phyloP scores from a whole-genome alignment of 2,329 filamentous ascomycete genomes.

The Magnaporthales sp. region DNA sequence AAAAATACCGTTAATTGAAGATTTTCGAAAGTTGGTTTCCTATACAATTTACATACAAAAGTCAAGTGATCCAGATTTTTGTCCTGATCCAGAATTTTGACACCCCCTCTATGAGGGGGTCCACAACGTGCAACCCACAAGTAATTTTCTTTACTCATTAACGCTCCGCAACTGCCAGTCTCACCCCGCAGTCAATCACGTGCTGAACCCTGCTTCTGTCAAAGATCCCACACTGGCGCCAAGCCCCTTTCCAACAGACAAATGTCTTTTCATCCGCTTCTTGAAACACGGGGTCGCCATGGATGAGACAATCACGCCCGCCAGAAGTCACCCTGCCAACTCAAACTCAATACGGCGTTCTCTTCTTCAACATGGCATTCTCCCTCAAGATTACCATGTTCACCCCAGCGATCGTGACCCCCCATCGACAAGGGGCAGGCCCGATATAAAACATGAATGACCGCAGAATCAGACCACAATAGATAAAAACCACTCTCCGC shows the following conservation, averaged over 20 bases:
- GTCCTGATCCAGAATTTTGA: no score
- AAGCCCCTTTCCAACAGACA: not conserved
- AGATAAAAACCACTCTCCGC: slow-evolving; percentile 5
- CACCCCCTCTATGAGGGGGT: no score
- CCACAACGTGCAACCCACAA: no score
- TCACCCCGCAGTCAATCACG: not conserved
- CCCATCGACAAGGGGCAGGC: not conserved
- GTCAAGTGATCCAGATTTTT: no score
- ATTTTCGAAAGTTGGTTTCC: no score
- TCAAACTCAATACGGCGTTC: not conserved
- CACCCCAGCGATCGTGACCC: not conserved
- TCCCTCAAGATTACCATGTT: not conserved
- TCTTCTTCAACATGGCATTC: not conserved
- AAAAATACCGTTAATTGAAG: no score
- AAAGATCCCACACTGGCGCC: not conserved
- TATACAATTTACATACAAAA: no score
- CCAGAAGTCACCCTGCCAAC: not conserved
- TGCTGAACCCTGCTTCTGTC: not conserved
- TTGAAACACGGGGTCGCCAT: slow-evolving; percentile 2
- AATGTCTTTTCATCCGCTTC: not conserved
- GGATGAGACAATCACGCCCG: not conserved
- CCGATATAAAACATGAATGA: slow-evolving; percentile 12
- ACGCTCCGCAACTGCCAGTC: not conserved
- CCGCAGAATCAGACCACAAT: slow-evolving; percentile 14
- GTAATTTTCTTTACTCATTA: no score